Conservation (phyloP, 495 filamentous ascomycete genomes). For the Cladorrhinum samala region DNA sequence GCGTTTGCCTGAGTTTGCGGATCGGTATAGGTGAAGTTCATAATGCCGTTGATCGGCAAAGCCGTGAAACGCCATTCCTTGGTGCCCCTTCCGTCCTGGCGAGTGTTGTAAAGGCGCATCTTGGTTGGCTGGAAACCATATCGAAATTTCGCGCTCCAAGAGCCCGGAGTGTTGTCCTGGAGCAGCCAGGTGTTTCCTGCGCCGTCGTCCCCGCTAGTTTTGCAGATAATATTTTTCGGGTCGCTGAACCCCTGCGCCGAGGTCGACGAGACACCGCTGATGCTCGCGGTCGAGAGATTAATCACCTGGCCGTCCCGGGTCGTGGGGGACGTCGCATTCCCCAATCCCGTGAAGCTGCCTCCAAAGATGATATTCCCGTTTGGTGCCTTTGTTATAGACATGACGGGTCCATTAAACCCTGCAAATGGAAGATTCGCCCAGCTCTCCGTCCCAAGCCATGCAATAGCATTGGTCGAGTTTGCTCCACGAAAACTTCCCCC, state of each 20-base stretch:
- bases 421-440: constrained; percentile 87
- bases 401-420: constrained; percentile 92
- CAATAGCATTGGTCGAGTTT: constrained; percentile 82
- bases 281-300: constrained; percentile 71
- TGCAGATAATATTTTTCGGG: constrained; percentile 81
- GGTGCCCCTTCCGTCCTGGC: constrained; percentile 78
- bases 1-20: constrained; percentile 56
- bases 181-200: constrained; percentile 77
- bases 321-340: constrained; percentile 61
- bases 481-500: constrained; percentile 76
- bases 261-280: constrained; percentile 59
- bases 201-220: constrained; percentile 56
- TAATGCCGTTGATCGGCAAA: constrained; percentile 79
- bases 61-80: constrained; percentile 77
- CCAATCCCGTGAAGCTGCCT: constrained; percentile 84
- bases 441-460: constrained; percentile 64
- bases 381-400: constrained; percentile 70
- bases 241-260: constrained; percentile 62
- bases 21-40: constrained; percentile 91
- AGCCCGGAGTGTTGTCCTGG: constrained; percentile 70
- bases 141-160: constrained; percentile 75
- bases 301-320: constrained; percentile 66
- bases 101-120: constrained; percentile 84
- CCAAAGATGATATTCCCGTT: constrained; percentile 86
- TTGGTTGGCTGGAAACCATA: constrained; percentile 82